A percentile compares a stretch with the other conserved stretches of the same genome.
Evolutionary conservation across 805 yeast genomes (phyloP).

Genomic region (Wickerhamomyces ciferrii): DNA sequence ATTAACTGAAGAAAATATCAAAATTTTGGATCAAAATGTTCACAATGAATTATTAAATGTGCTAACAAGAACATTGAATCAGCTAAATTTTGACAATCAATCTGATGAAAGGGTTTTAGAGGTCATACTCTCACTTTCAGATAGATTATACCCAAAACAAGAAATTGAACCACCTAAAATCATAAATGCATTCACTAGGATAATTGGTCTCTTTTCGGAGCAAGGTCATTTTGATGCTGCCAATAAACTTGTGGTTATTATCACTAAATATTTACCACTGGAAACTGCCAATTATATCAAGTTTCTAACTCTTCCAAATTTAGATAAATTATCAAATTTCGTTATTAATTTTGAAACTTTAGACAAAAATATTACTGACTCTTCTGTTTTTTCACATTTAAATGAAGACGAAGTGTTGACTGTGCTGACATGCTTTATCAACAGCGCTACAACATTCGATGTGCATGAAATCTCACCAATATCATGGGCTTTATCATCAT

Average conservation of each 20-base stretch:
- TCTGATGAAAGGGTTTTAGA: background rate
- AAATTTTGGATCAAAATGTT: background rate
- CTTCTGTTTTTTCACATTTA: background rate
- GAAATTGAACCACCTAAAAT: background rate
- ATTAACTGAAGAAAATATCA: background rate
- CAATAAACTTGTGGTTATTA: background rate
- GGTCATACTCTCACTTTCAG: background rate
- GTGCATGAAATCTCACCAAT: background rate
- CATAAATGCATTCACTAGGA: background rate
- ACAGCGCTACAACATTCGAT: background rate
- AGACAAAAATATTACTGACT: background rate
- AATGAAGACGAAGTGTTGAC: constrained; percentile 1
- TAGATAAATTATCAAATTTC: background rate
- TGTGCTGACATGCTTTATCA: constrained; percentile 3
- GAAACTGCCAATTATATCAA: background rate
- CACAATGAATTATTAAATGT: background rate
- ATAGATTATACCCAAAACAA: background rate
- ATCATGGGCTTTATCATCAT: constrained; percentile 4
- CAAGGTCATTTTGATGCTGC: constrained; percentile 15
- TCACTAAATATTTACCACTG: background rate
- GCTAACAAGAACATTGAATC: background rate
- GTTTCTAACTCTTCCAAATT: constrained; percentile 1
- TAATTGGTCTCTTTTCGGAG: background rate
- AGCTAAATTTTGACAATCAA: background rate
- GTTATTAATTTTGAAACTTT: constrained; percentile 1